Conservation (phyloP, 805 yeast species). For the Wickerhamiella azymoides region DNA sequence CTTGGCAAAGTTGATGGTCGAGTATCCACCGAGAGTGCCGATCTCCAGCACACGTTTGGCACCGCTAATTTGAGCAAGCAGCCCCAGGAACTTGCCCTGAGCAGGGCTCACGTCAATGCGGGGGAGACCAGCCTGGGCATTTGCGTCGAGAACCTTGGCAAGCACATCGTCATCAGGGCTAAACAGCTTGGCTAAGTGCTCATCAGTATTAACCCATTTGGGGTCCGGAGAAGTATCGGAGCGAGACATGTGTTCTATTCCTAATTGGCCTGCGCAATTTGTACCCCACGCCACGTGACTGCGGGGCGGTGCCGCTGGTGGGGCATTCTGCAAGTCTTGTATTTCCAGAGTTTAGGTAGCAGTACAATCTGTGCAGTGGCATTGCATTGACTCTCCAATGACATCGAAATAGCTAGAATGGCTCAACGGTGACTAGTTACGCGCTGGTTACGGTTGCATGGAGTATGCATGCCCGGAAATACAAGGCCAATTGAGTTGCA, state of each 20-base stretch:
- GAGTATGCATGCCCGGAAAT: no score
- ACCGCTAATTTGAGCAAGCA: not conserved
- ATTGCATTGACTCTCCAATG: no score
- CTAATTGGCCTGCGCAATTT: not conserved
- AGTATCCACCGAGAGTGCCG: conserved; percentile 4
- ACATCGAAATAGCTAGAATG: no score
- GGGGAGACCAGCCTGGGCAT: not conserved
- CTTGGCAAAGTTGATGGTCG: conserved; percentile 7
- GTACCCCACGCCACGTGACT: not conserved
- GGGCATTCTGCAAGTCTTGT: no score
- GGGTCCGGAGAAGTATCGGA: not conserved
- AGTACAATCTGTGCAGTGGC: no score
- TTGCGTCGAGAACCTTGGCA: not conserved
- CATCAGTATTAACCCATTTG: not conserved
- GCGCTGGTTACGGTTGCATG: no score
- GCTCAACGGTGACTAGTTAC: no score
- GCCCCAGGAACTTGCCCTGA: conserved; percentile 2
- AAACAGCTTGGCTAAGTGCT: not conserved
- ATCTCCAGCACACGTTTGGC: conserved; percentile 3
- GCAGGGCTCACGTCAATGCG: conserved; percentile 5
- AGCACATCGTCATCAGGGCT: not conserved
- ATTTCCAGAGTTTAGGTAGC: no score
- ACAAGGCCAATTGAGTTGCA: no score
- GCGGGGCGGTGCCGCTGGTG: not conserved
- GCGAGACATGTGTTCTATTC: not conserved